phyloP scores from a whole-genome alignment of 176 grass and related monocot genomes.

The Hsuehochloa calcarea region DNA sequence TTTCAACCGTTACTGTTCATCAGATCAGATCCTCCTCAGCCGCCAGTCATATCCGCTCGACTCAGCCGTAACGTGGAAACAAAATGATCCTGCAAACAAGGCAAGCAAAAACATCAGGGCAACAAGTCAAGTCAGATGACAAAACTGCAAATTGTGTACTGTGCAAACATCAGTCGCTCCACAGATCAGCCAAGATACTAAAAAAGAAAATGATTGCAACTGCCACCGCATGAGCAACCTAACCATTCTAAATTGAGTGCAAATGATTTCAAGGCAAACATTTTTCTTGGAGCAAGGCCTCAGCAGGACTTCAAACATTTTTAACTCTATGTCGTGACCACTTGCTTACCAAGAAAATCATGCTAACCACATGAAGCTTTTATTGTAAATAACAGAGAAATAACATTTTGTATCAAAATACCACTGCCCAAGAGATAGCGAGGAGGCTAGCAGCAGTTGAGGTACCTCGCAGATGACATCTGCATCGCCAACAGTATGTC shows the following conservation, averaged over 20 bases:
- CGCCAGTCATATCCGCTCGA: neutral
- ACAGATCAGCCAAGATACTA: no score
- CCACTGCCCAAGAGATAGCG: neutral
- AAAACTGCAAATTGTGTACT: neutral
- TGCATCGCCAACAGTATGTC: neutral
- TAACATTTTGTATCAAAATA: neutral
- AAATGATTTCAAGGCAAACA: neutral
- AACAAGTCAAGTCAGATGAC: neutral
- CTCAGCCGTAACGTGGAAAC: neutral
- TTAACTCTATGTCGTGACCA: neutral
- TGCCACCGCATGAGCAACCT: neutral
- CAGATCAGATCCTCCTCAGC: slow-evolving; percentile 12
- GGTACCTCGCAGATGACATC: slow-evolving; percentile 21
- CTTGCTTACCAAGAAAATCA: neutral
- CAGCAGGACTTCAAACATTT: neutral
- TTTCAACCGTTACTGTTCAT: neutral
- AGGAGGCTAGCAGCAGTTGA: neutral
- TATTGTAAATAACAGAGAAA: neutral
- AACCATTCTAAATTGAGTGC: neutral
- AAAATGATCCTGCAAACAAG: slow-evolving; percentile 19
- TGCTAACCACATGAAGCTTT: neutral
- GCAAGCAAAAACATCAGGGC: neutral
- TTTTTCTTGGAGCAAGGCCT: neutral
- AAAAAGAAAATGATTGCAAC: no score
- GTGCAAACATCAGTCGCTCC: no score